Evolutionary conservation across 345 rosid genomes (phyloP).

Genomic region (Eucalyptus globulus): DNA sequence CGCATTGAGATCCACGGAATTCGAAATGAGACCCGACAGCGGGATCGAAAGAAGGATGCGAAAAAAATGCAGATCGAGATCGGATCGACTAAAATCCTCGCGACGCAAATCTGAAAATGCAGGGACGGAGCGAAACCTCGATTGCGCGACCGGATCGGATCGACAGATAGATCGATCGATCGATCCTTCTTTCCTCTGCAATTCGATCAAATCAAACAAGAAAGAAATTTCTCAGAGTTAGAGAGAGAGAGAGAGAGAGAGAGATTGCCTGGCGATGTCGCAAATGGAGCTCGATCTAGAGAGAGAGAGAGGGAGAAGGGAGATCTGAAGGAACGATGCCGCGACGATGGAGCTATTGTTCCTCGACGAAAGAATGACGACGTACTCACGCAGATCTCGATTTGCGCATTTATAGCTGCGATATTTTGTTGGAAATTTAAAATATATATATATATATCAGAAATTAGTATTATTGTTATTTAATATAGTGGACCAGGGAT

Average conservation of each 20-base stretch:
- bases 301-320: neutral
- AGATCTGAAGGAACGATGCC: neutral
- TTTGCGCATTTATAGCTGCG: neutral
- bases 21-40: neutral
- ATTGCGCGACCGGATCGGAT: neutral
- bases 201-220: neutral
- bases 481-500: neutral
- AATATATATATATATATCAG: neutral
- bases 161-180: neutral
- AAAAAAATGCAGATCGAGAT: neutral
- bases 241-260: neutral
- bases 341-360: neutral
- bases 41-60: neutral
- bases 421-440: neutral
- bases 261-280: neutral
- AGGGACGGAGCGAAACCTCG: neutral
- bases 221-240: neutral
- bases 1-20: neutral
- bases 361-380: neutral
- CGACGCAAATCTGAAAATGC: neutral
- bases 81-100: neutral
- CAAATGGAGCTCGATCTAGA: neutral
- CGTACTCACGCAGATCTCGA: neutral
- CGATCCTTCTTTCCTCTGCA: neutral
- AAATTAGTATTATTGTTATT: neutral